phyloP scores from a whole-genome alignment of 2,329 filamentous ascomycete genomes.

The Fusarium sambucinum region DNA sequence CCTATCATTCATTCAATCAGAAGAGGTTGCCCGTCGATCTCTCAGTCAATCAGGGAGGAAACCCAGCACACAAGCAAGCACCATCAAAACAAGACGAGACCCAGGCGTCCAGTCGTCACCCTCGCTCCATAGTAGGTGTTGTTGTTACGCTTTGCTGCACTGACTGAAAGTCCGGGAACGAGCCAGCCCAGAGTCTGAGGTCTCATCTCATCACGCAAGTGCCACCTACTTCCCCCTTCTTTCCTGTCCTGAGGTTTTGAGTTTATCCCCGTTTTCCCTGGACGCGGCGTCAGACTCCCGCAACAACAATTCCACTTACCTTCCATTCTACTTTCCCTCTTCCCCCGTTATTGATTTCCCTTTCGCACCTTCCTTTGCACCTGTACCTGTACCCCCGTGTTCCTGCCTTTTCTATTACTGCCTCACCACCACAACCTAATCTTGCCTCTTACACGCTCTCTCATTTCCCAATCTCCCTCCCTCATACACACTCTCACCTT shows the following conservation, averaged over 20 bases:
- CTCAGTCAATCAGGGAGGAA: slow-evolving; percentile 43
- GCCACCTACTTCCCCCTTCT: slow-evolving; percentile 39
- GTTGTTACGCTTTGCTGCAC: slow-evolving; percentile 4
- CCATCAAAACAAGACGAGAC: slow-evolving; percentile 31
- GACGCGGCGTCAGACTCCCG: slow-evolving; percentile 46
- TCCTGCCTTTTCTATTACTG: slow-evolving; percentile 40
- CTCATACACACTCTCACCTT: slow-evolving; percentile 45
- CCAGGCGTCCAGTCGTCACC: slow-evolving; percentile 32
- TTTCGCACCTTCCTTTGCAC: slow-evolving; percentile 47
- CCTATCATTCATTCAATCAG: slow-evolving; percentile 42
- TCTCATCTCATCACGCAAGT: slow-evolving; percentile 28
- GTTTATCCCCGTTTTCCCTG: slow-evolving; percentile 42
- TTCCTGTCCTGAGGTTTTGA: slow-evolving; percentile 40
- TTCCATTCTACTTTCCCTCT: slow-evolving; percentile 43
- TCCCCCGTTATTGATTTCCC: slow-evolving; percentile 38
- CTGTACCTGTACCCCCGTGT: slow-evolving; percentile 34
- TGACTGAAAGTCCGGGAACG: slow-evolving; percentile 6
- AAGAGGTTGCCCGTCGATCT: slow-evolving; percentile 22
- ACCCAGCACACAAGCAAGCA: slow-evolving; percentile 36
- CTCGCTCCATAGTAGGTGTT: slow-evolving; percentile 3
- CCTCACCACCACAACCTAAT: slow-evolving; percentile 46
- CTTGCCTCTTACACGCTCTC: slow-evolving; percentile 48
- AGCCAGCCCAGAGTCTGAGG: slow-evolving; percentile 2
- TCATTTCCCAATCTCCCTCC: slow-evolving; percentile 41
- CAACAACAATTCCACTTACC: slow-evolving; percentile 49